Evolutionary conservation across 2,329 filamentous ascomycete genomes (phyloP).

Genomic region (Sclerotinia nivalis): DNA sequence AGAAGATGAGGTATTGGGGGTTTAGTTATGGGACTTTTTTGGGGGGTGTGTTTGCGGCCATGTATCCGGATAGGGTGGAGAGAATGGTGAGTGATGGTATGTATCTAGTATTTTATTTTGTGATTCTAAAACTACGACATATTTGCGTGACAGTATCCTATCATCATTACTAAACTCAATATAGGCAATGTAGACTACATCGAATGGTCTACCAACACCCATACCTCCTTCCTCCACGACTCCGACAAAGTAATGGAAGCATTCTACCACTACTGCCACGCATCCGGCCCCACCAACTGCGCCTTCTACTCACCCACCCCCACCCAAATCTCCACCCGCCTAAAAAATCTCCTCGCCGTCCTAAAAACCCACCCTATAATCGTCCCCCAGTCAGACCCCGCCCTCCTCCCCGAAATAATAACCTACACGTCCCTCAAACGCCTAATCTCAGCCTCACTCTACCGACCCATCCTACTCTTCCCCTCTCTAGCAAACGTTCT

Average conservation of each 20-base stretch:
- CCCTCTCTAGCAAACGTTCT: slow-evolving; percentile 37
- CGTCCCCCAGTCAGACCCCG: slow-evolving; percentile 27
- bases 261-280: slow-evolving; percentile 38
- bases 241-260: slow-evolving; percentile 37
- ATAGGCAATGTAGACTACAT: slow-evolving; percentile 42
- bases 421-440: slow-evolving; percentile 37
- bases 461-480: slow-evolving; percentile 38
- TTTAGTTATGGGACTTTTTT: slow-evolving; percentile 52
- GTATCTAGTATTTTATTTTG: not conserved
- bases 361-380: slow-evolving; percentile 43
- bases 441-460: slow-evolving; percentile 36
- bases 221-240: slow-evolving; percentile 47
- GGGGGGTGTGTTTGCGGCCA: slow-evolving; percentile 48
- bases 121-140: too few relatives aligned
- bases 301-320: slow-evolving; percentile 34
- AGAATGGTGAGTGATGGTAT: slow-evolving; percentile 43
- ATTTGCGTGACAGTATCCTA: not conserved
- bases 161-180: slow-evolving; percentile 52
- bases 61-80: slow-evolving; percentile 47
- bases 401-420: slow-evolving; percentile 34
- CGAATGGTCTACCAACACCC: slow-evolving; percentile 38
- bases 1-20: slow-evolving; percentile 50
- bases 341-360: slow-evolving; percentile 43
- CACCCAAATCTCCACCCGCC: slow-evolving; percentile 31
- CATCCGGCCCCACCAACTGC: slow-evolving; percentile 41